Conservation (phyloP, 805 yeast species). For the Soucietia sequanensis region DNA sequence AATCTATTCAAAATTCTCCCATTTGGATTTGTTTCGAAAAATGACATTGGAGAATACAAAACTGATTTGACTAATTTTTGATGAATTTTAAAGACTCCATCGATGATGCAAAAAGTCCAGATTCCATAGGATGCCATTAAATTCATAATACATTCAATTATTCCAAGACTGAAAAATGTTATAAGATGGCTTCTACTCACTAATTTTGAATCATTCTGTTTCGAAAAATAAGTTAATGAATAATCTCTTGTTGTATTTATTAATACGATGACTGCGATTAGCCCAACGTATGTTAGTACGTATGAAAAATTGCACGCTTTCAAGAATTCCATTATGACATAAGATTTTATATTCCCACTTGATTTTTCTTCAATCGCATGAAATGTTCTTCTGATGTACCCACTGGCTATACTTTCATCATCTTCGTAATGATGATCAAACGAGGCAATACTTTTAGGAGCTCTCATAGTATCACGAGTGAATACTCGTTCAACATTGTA, state of each 20-base stretch:
- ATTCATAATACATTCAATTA: background rate
- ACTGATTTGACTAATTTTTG: slow-evolving; percentile 24
- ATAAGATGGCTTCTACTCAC: background rate
- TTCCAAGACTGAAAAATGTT: background rate
- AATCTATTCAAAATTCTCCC: slow-evolving; percentile 30
- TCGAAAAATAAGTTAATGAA: background rate
- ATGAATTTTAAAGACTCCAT: slow-evolving; percentile 22
- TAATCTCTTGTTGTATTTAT: background rate
- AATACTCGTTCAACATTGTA: background rate
- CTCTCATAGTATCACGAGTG: background rate
- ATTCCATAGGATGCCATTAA: slow-evolving; percentile 6
- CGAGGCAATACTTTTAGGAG: background rate
- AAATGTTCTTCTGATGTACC: background rate
- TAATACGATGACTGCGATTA: background rate
- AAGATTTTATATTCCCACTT: background rate
- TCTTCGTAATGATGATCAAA: background rate
- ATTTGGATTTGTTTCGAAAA: slow-evolving; percentile 29
- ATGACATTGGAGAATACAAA: slow-evolving; percentile 27
- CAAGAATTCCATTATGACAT: background rate
- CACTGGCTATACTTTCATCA: background rate
- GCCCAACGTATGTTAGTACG: background rate
- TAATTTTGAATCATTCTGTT: background rate
- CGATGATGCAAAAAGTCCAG: slow-evolving; percentile 18
- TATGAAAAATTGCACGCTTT: slow-evolving; percentile 5
- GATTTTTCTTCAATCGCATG: background rate